Percentiles rank a stretch among this genome's conserved stretches.
Evolutionary conservation across 495 filamentous ascomycete genomes (phyloP).

Genomic region (Aspergillus carlsbadensis): DNA sequence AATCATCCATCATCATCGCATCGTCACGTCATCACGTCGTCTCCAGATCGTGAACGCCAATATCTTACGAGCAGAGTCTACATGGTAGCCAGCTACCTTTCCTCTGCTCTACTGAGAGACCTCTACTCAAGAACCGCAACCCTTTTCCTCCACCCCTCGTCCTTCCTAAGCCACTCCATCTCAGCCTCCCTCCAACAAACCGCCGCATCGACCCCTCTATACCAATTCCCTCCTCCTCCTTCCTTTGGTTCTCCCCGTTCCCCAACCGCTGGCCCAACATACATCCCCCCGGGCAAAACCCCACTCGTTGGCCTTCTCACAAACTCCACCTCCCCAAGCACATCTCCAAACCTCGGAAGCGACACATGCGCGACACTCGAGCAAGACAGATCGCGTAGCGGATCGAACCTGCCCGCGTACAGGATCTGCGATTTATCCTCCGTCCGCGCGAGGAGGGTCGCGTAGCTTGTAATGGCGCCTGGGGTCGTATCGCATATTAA

Average conservation of each 20-base stretch:
- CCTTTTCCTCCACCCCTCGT: conserved; percentile 23
- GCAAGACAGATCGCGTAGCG: conserved; percentile 30
- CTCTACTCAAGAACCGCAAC: conserved; percentile 14
- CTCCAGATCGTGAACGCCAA: too few relatives aligned
- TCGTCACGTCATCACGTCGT: too few relatives aligned
- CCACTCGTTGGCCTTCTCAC: conserved; percentile 28
- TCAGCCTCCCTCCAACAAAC: conserved; percentile 29
- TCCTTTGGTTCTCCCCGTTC: too few relatives aligned
- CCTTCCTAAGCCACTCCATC: conserved; percentile 19
- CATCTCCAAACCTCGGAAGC: conserved; percentile 23
- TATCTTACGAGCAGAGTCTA: too few relatives aligned
- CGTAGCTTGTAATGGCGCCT: conserved; percentile 37
- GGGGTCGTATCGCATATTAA: conserved; percentile 28
- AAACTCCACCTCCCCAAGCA: conserved; percentile 22
- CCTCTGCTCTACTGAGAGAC: too few relatives aligned
- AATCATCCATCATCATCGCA: too few relatives aligned
- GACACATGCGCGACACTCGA: conserved; percentile 26
- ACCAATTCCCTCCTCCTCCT: conserved; percentile 9
- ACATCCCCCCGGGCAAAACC: conserved; percentile 17
- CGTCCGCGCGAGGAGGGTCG: conserved; percentile 34
- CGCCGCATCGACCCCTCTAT: conserved; percentile 19
- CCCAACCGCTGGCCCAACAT: conserved; percentile 17
- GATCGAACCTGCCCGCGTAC: conserved; percentile 33
- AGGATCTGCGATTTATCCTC: conserved; percentile 35
- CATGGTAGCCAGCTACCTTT: too few relatives aligned